These are phyloP conservation scores for Tricholomella constricta DNA, from an alignment of 768 basidiomycete genomes.

Conservation along the genomic window DNA sequence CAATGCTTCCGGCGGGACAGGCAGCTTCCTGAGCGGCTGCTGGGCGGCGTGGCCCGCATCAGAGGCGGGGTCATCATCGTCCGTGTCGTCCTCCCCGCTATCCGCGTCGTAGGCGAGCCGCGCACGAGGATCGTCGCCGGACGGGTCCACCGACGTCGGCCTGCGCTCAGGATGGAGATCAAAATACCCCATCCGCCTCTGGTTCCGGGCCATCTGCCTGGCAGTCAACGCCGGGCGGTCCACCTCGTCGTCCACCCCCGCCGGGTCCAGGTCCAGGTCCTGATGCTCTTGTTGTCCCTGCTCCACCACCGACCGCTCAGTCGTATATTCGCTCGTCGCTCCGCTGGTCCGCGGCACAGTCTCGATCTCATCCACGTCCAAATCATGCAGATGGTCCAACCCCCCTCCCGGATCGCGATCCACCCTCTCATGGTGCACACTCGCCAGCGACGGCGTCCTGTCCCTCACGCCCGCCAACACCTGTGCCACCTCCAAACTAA, in stretches of 20 bases:
- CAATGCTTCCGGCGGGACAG: slow-evolving; percentile 15
- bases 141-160: slow-evolving; percentile 31
- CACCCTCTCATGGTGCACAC: slow-evolving; percentile 33
- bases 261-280: slow-evolving; percentile 7
- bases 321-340: slow-evolving; percentile 26
- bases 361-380: slow-evolving; percentile 53
- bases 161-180: slow-evolving; percentile 78
- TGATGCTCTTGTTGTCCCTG: background rate
- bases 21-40: slow-evolving; percentile 18
- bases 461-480: slow-evolving; percentile 62
- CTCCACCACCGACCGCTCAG: slow-evolving; percentile 15
- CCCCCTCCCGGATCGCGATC: slow-evolving; percentile 35
- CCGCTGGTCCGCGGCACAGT: slow-evolving; percentile 42
- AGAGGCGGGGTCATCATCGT: slow-evolving; percentile 14
- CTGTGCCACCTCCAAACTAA: slow-evolving; percentile 71
- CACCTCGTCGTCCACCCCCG: slow-evolving; percentile 19
- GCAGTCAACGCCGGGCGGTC: slow-evolving; percentile 22
- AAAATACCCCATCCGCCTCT: slow-evolving; percentile 67
- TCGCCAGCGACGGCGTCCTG: slow-evolving; percentile 37
- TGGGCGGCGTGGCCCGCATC: background rate
- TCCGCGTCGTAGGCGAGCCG: slow-evolving; percentile 39
- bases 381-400: slow-evolving; percentile 41
- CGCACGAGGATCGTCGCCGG: slow-evolving; percentile 37
- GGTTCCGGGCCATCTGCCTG: slow-evolving; percentile 34
- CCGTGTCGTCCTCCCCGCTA: slow-evolving; percentile 34